Evolutionary conservation across 2,329 filamentous ascomycete species (phyloP), one percentile per base, ranked within the genome.

Genomic region (Xylariaceae sp.): DNA sequence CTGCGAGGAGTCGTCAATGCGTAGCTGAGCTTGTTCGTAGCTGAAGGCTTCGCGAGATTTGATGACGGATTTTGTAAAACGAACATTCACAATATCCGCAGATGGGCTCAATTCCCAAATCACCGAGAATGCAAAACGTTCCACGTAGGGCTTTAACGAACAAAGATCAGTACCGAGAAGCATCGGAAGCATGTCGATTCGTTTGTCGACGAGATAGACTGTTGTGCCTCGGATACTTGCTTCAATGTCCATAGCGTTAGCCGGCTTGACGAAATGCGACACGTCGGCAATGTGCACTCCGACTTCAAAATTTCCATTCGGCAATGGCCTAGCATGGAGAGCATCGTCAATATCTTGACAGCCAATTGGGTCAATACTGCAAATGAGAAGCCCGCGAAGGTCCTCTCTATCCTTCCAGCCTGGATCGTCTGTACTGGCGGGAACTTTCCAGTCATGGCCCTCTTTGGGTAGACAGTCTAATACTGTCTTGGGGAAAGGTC

Each of bases 311-410:
- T 97, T 97, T 41, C 95, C 94, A 64, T 97, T 97, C 0, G 90
- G 87, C 18, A 99, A 75, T 46, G 81, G 79, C 55, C 86, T 82
- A 6, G 94, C 92, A 70, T 99, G 95, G 6, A 99, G 81, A 16
- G 94, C 94, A 71, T 99, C 95, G 64, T 99, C 94, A 53, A 99
- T 99, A 75, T 99, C 94, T 65, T 97, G 93, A 71, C 94, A 99
- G 2, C 92, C 92, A 31, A 90, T 83, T 45, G 94, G 94, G 68
- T 99, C 94, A 64, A 99, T 99, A 73, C 93, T 97, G 80, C 94
- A 99, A 57, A 99, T 90, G 41, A 96, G 79, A 12, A 97, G 82
- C 60, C 86, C 84, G 60, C 94, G 83, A 39, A 97, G 79, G 74
- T 99, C 94, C 64, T 85, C 81, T 57, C 94, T 81, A 59, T 88